Evolutionary conservation across 1,284 basidiomycete species (phyloP), one percentile per base, ranked within the genome.

Genomic region (Phellinidium pouzarii): DNA sequence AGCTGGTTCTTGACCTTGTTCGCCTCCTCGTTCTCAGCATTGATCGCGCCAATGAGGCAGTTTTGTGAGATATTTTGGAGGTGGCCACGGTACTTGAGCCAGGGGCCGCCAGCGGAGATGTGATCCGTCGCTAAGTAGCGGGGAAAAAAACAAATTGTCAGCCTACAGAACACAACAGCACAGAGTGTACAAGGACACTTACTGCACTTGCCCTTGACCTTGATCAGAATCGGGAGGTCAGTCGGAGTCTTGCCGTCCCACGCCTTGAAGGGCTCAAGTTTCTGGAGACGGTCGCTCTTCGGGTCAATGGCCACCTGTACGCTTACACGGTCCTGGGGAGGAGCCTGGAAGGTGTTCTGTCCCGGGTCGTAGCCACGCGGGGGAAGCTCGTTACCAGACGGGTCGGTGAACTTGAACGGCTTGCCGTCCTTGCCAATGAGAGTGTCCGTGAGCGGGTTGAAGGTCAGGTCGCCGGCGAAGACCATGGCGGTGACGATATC

Each of bases 51-150:
- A 60, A 98, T 98, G 69, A 97, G 72, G 74, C 92, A 95, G 79
- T 98, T 98, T 72, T 96, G 91, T 34, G 93, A 96, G 69, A 98
- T 99, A 82, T 99, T 98, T 72, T 96, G 82, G 65, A 99, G 84
- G 73, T 98, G 95, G 61, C 95, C 95, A 78, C 95, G 91, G 81
- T 94, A 98, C 76, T 97, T 97, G 74, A 98, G 82, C 95, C 95
- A 99, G 43, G 95, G 95, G 55, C 95, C 95, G 77, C 94, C 95
- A 68, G 93, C 92, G 58, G 87, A 91, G 69, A 96, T 91, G 68
- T 91, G 87, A 66, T 92, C 88, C 59, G 88, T 90, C 37, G 88
- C 79, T 82, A 56, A 3, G 58, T 22, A 43, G 41, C 34, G 8
- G 29, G 44, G n/a, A n/a, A 23, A 29, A 14, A 41, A 12, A 43